A percentile compares a stretch with the other conserved stretches of the same genome.
phyloP scores from a whole-genome alignment of 441 rosid species.

The Arabidopsis lyrata region DNA sequence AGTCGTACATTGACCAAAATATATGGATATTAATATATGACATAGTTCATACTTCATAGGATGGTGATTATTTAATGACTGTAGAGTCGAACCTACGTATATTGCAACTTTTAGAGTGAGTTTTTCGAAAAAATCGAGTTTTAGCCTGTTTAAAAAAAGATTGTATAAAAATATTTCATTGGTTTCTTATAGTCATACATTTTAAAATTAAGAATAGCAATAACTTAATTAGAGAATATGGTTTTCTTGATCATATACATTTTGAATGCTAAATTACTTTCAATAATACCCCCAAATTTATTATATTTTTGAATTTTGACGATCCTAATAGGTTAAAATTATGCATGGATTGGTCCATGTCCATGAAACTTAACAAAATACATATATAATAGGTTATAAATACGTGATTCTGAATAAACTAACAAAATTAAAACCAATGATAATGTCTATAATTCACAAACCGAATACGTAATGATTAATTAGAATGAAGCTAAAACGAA shows the following conservation, averaged over 20 bases:
- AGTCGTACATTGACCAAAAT: conserved; percentile 36
- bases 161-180: not conserved
- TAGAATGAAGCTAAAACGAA: conserved; percentile 25
- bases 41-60: conserved; percentile 23
- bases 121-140: conserved; percentile 1
- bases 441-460: conserved; percentile 8
- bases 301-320: no score
- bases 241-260: not conserved
- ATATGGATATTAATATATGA: conserved; percentile 8
- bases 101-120: conserved; percentile 32
- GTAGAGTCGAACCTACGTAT: conserved; percentile 41
- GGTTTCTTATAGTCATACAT: not conserved
- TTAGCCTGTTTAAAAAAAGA: not conserved
- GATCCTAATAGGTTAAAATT: not conserved
- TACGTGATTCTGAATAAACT: not conserved
- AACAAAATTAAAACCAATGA: not conserved
- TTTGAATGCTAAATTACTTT: not conserved
- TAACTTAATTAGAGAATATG: not conserved
- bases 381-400: not conserved
- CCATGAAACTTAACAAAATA: no score
- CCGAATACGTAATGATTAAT: conserved; percentile 15
- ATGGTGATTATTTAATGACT: conserved; percentile 29
- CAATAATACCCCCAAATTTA: not conserved
- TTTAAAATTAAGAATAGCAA: not conserved
- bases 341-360: not conserved